phyloP scores from a whole-genome alignment of 805 yeast species.

The Tanozyma kutaoensis region DNA sequence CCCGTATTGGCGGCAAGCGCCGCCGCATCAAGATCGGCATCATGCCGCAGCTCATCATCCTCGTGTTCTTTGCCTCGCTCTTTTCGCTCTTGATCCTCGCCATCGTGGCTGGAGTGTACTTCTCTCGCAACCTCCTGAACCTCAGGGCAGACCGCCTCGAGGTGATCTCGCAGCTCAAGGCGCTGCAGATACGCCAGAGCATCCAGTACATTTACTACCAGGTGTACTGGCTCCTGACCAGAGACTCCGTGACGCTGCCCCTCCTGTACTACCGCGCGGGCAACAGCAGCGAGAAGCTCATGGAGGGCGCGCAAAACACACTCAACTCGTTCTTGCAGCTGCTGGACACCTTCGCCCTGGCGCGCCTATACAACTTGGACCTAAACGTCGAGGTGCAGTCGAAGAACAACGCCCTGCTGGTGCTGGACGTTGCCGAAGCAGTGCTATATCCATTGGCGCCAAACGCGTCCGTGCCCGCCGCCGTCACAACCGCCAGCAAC shows the following conservation, averaged over 20 bases:
- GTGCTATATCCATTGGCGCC: conserved; percentile 37
- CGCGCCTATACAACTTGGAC: conserved; percentile 52
- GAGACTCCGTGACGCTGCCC: conserved; percentile 48
- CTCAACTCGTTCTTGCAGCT: conserved; percentile 52
- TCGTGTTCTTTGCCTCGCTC: conserved; percentile 59
- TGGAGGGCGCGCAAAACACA: conserved; percentile 27
- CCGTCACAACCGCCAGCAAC: conserved; percentile 8
- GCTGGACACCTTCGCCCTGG: conserved; percentile 49
- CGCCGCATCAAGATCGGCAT: conserved; percentile 40
- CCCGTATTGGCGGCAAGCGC: conserved; percentile 1
- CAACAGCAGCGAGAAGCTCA: conserved; percentile 37
- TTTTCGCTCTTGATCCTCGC: conserved; percentile 63
- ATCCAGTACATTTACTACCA: conserved; percentile 55
- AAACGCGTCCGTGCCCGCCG: conserved; percentile 30
- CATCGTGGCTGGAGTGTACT: conserved; percentile 61
- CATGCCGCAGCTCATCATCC: conserved; percentile 58
- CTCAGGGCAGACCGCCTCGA: conserved; percentile 59
- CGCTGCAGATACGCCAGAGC: conserved; percentile 65
- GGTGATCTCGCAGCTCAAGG: conserved; percentile 70
- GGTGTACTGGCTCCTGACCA: conserved; percentile 46
- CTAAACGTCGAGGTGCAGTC: conserved; percentile 31
- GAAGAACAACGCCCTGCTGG: conserved; percentile 12
- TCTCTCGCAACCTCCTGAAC: conserved; percentile 45
- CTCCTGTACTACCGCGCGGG: conserved; percentile 60
- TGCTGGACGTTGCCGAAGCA: conserved; percentile 15